Base-by-base conservation (phyloP, 2,329 filamentous ascomycete species). In the Penicillium sp. region DNA sequence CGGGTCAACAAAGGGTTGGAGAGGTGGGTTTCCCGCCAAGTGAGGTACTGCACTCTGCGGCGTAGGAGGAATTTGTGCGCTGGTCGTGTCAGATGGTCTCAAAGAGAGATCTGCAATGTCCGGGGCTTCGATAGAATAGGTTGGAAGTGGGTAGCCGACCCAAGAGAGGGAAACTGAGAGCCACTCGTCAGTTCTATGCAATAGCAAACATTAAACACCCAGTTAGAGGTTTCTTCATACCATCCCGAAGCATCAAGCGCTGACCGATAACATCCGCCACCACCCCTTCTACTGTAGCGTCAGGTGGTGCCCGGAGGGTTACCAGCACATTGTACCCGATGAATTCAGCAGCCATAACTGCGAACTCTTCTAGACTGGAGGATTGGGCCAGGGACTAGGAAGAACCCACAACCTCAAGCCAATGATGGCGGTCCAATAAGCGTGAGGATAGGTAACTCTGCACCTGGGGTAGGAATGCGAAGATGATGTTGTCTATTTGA, bases 291-390 rank as follows among this genome's bases (percentile, higher is more conserved):
- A 94, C 80, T 69, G 86, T 82, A 47, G 85, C 86, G 63, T 86
- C 86, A 2, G 85, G 83, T 56, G 90, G 89, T 62, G 87, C 82
- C 70, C 84, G 86, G 66, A 95, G 83, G 41, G 89, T 90, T 71
- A 95, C 88, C 63, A 88, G 81, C 78, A 95, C 91, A 63, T 89
- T 88, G 75, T 91, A 85, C 64, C 91, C 91, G 71, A 92, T 87
- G 75, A 94, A 92, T 72, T 88, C 83, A 63, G 84, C 83, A 53
- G 89, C 87, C 88, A 91, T 91, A 68, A 62, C 78, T 23, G n/a
- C 21, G 29, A 46, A n/a, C 8, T 48, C 19, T 48, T 47, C 35
- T 52, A 30, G 21, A 50, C 38, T 55, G 7, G 5, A 19, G n/a
- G 5, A 46, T 35, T 19, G 51, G 35, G 29, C 19, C 52, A 64